Base-by-base conservation (phyloP, 2,329 filamentous ascomycete species). In the Pseudovirgaria hyperparasitica region DNA sequence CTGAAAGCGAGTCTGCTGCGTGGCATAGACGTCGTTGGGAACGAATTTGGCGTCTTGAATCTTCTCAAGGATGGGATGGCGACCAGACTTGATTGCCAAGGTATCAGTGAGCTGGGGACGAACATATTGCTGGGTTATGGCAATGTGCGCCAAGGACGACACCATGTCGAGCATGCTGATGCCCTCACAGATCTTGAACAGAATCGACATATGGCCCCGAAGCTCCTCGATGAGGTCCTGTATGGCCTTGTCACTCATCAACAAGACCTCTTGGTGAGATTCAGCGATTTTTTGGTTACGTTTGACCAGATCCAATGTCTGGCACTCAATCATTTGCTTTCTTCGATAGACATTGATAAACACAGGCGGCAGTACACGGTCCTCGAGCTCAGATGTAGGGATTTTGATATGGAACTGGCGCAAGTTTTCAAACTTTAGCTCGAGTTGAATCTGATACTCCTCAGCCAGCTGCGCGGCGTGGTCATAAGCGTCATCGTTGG, bases 91-190 rank as follows among this genome's bases (percentile, higher is more conserved):
- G 29, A 93, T 65, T 1, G 77, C 81, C 15, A 92, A 55, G 0
- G 72, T 75, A 4, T 72, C 65, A 2, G 69, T 70, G 15, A 87
- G 57, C 24, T 78, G 69, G 1, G 85, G 84, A 9, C 75, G 66
- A 6, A 72, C 48, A 42, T 82, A 84, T 25, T 76, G 70, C 27
- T 68, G 55, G 10, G 67, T 69, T 0, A 75, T 82, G 9, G 76
- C 74, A 2, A 86, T 53, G 13, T 92, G 75, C 12, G 49, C 45
- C 31, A 55, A 53, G 5, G 48, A 42, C 14, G 45, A 34, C 6
- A 92, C 62, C 77, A 93, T 87, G 50, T 98, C 90, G 2, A 94
- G 62, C 43, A 92, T 68, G 2, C 80, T 82, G 36, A 96, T 72
- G 9, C 80, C 76, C 48, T 96, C 86, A 39, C 82, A 90, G 21